These are phyloP conservation scores for Angomonas ambiguus DNA, from an alignment of 208 protist species.

Conservation along the genomic window DNA sequence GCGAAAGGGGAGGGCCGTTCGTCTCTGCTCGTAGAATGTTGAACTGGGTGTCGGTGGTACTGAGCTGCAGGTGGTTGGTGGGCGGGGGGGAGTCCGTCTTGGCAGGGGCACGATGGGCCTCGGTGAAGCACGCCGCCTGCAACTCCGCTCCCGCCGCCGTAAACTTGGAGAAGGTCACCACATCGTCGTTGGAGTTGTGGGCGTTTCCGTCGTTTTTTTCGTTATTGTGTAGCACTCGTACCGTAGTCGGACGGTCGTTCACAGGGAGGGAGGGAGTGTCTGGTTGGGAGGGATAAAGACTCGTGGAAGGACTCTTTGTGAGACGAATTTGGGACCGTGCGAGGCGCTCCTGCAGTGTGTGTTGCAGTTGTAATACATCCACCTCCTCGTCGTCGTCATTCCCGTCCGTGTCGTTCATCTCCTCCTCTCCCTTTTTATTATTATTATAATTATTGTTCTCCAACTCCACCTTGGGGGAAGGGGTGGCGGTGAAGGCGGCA, in stretches of 20 bases:
- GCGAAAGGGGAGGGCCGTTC: too few relatives aligned
- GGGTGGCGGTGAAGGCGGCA: too few relatives aligned
- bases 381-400: slow-evolving; percentile 21
- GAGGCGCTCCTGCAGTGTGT: slow-evolving; percentile 57
- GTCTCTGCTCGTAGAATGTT: not conserved
- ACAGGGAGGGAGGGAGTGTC: too few relatives aligned
- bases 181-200: not conserved
- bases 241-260: too few relatives aligned
- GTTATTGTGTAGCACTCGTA: not conserved
- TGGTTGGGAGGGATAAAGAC: too few relatives aligned
- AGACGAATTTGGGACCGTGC: too few relatives aligned
- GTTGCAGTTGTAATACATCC: slow-evolving; percentile 53
- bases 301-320: too few relatives aligned
- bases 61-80: not conserved
- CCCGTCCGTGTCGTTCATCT: not conserved
- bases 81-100: not conserved
- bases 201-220: not conserved
- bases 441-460: too few relatives aligned
- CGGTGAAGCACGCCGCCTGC: not conserved
- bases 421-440: not conserved
- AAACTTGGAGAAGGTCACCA: slow-evolving; percentile 16
- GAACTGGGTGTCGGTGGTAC: slow-evolving; percentile 8
- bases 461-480: too few relatives aligned
- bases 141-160: slow-evolving; percentile 11
- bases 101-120: too few relatives aligned